Conservation (phyloP, 495 filamentous ascomycete genomes). For the Tuber melanosporum region DNA sequence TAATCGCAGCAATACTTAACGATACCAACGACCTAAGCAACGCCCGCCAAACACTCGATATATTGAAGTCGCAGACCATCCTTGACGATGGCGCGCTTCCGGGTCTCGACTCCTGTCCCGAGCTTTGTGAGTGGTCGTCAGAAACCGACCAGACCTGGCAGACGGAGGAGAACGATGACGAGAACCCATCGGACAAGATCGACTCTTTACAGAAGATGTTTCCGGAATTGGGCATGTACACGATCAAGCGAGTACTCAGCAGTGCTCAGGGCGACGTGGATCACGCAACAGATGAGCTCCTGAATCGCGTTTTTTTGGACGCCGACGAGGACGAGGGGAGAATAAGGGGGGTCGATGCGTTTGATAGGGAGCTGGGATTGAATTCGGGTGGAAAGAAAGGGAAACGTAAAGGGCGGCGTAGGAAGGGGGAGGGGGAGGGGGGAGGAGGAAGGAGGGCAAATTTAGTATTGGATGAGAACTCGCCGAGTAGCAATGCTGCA, state of each 20-base stretch:
- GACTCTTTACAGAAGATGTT: conserved; percentile 61
- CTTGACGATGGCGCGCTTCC: conserved; percentile 27
- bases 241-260: conserved; percentile 58
- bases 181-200: conserved; percentile 47
- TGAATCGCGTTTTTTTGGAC: conserved; percentile 67
- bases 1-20: conserved; percentile 38
- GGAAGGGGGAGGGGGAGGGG: conserved; percentile 34
- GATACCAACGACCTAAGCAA: conserved; percentile 20
- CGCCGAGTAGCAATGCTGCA: conserved; percentile 42
- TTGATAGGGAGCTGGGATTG: conserved; percentile 50
- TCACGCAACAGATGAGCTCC: conserved; percentile 71
- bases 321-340: conserved; percentile 49
- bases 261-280: conserved; percentile 57
- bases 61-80: conserved; percentile 23
- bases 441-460: conserved; percentile 5
- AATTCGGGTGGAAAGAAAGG: conserved; percentile 44
- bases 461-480: conserved; percentile 20
- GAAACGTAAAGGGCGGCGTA: conserved; percentile 48
- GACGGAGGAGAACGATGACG: conserved; percentile 29
- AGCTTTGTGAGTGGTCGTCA: conserved; percentile 14
- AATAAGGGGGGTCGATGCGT: conserved; percentile 74
- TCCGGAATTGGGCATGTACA: conserved; percentile 55
- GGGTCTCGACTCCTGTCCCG: conserved; percentile 23
- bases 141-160: conserved; percentile 30
- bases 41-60: conserved; percentile 18